These are phyloP conservation scores for Scheffersomyces stipitis DNA, from an alignment of 805 yeast species.

Conservation along the genomic window DNA sequence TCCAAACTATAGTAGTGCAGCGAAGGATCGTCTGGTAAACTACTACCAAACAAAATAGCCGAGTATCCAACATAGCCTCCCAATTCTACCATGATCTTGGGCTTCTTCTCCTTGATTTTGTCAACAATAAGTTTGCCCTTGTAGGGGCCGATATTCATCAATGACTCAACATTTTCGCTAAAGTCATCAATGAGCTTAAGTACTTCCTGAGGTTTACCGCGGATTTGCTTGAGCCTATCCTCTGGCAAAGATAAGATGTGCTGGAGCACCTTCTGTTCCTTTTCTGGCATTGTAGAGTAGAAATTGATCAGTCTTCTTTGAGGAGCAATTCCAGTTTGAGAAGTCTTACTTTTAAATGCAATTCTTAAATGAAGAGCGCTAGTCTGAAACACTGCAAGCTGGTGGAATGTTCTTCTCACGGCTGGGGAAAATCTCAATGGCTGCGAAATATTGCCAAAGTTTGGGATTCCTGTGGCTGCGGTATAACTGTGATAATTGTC, in stretches of 20 bases:
- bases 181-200: constrained; percentile 30
- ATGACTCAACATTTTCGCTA: constrained; percentile 9
- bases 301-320: no score
- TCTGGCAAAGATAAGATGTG: constrained; percentile 22
- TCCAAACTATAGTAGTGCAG: constrained; percentile 37
- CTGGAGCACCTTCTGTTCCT: constrained; percentile 26
- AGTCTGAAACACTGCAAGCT: no score
- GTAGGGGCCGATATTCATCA: constrained; percentile 33
- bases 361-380: no score
- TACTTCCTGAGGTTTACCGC: constrained; percentile 32
- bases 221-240: constrained; percentile 17
- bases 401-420: no score
- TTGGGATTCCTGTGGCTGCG: background rate
- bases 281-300: no score
- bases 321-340: no score
- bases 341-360: no score
- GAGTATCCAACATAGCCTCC: constrained; percentile 39
- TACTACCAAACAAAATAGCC: constrained; percentile 33
- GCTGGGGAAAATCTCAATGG: no score
- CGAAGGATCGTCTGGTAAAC: constrained; percentile 17
- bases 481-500: no score
- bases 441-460: background rate
- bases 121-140: constrained; percentile 29
- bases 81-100: constrained; percentile 29
- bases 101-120: constrained; percentile 19